Evolutionary conservation across 208 protist species (phyloP), one percentile per base, ranked within the genome.

Genomic region (Leishmania gerbilli): DNA sequence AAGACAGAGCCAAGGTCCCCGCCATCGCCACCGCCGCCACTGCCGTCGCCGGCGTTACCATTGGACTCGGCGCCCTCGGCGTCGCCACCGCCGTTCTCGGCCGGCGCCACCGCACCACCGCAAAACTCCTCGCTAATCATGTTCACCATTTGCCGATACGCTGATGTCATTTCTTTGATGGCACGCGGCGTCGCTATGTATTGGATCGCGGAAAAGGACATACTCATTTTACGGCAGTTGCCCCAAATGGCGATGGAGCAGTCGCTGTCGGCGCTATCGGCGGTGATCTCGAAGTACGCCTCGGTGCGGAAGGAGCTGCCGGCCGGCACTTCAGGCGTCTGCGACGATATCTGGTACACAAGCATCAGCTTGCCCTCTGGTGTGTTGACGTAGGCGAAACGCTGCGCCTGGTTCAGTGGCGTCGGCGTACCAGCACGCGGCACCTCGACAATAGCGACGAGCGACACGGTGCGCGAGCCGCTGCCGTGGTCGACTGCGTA

Each of bases 311-410:
- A 97, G 31, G 90, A 89, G 42, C 84, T 79, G 31, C 93, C 93
- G 3, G 84, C 86, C 40, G 92, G 85, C 34, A 97, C 87, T 79
- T 90, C 84, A 34, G 93, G 93, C 1, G 92, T 97, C 74, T 97
- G 90, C 17, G 92, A 95, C 9, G 93, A 97, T 69, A 97, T 95
- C 74, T 97, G 93, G 74, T 95, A 95, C 24, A 90, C 77, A 1
- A 97, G 76, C 75, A 89, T 37, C n/a, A 91, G 79, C 79, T 84
- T 85, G 19, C 85, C 84, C 56, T 84, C 88, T 6, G 86, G 76
- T 6, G 88, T 87, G 34, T 37, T 90, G 51, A 82, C 51, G 84
- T 94, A 95, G 27, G 81, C 90, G 71, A 95, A 97, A 56, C 93
- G 90, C 69, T 97, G 93, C 7, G 87, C 93, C 80, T 97, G 90